phyloP scores from a whole-genome alignment of 2,329 filamentous ascomycete species.

The Fusarium mundagurra region DNA sequence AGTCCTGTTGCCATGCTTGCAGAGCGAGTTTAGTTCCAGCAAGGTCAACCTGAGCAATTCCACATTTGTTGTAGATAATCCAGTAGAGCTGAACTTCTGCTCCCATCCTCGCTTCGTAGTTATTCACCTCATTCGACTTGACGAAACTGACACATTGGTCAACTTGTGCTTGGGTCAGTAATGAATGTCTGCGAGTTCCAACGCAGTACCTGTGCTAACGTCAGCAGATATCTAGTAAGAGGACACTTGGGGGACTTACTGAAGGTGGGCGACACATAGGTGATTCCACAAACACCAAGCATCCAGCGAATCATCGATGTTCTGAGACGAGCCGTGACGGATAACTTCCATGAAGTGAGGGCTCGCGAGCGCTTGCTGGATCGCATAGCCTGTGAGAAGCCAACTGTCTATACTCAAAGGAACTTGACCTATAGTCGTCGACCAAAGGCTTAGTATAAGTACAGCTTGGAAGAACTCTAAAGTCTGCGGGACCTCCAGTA shows the following conservation, averaged over 20 bases:
- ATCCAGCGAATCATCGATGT: background rate
- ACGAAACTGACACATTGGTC: slow-evolving; percentile 29
- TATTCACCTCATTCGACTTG: slow-evolving; percentile 17
- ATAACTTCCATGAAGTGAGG: slow-evolving; percentile 29
- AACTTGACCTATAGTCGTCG: slow-evolving; percentile 41
- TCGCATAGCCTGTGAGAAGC: slow-evolving; percentile 40
- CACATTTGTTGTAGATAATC: slow-evolving; percentile 40
- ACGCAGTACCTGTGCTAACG: slow-evolving; percentile 38
- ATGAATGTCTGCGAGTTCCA: slow-evolving; percentile 35
- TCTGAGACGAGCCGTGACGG: background rate
- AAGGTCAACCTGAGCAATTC: slow-evolving; percentile 5
- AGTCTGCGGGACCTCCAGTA: slow-evolving; percentile 29
- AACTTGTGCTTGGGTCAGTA: slow-evolving; percentile 34
- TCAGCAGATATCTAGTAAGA: background rate
- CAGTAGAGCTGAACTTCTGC: slow-evolving; percentile 45
- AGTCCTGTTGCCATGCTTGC: slow-evolving; percentile 36
- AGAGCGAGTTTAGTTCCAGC: slow-evolving; percentile 19
- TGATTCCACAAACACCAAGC: slow-evolving; percentile 44
- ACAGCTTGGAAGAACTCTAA: slow-evolving; percentile 42
- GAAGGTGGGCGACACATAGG: slow-evolving; percentile 41
- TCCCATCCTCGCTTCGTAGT: slow-evolving; percentile 43
- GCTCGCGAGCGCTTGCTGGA: slow-evolving; percentile 40
- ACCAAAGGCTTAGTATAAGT: slow-evolving; percentile 42
- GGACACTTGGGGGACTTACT: slow-evolving; percentile 4
- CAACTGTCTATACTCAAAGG: slow-evolving; percentile 44